Base-by-base conservation (phyloP, 176 grass and related monocot genomes). In the Alloteropsis semialata region DNA sequence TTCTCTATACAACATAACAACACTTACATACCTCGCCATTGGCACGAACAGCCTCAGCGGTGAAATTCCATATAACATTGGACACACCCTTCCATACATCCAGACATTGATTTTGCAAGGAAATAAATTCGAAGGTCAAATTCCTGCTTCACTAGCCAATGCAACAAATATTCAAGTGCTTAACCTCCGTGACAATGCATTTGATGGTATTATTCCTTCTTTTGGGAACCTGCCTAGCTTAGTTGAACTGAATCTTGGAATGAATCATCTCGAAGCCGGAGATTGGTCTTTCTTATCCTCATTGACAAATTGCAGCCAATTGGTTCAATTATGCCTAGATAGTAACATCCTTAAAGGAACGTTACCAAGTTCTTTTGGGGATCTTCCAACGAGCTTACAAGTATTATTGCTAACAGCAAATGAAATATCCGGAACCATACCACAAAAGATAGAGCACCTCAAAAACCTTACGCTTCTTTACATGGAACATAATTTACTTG, bases 371-470 rank as follows among this genome's bases (percentile, higher is more conserved):
- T 85, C 77, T 6, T 54, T 90, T 51, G 73, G 46, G 2, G n/a
- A 44, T 18, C 55, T 86, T 3, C 33, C 88, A 15, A 58, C 5
- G 1, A 59, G 25, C 22, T 11, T 81, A 18, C 10, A 45, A 2
- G 48, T n/a, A 7, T 18, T 91, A 28, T 10, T 71, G 3, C 27
- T 91, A 14, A 27, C 13, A 12, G 25, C 32, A 29, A 91, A 91
- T 63, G 0, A 70, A 1, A 81, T 91, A 77, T 84, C 38, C 2
- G 89, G 89, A 6, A 70, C 49, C 4, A 75, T 91, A 42, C 89
- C 89, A 1, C 1, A 3, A 10, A 58, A 79, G 49, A 84, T 91
- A 53, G 85, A n/a, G 5, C n/a, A 18, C 29, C 78, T 86, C 10
- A 16, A 1, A 50, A 86, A 24, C 69, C 72, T 90, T 10, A 38